A percentile compares a stretch with the other conserved stretches of the same genome.
phyloP scores from a whole-genome alignment of 495 filamentous ascomycete species.

The Lentithecium fluviatile region DNA sequence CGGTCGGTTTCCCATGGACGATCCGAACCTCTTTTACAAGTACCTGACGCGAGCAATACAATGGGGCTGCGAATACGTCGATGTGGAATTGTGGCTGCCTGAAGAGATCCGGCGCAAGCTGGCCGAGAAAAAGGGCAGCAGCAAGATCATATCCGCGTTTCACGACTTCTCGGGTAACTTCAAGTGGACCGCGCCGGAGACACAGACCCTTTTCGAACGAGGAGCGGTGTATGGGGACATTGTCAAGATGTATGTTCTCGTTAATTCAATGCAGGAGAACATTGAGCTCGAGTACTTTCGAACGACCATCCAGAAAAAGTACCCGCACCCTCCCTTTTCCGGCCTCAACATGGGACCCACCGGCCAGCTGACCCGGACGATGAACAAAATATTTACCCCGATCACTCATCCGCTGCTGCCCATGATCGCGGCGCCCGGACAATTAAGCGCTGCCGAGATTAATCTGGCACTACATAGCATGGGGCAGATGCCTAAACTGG shows the following conservation, averaged over 20 bases:
- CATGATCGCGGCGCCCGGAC: constrained; percentile 80
- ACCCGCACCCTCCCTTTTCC: constrained; percentile 68
- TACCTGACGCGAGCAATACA: constrained; percentile 77
- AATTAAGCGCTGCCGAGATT: constrained; percentile 79
- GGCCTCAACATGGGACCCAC: constrained; percentile 84
- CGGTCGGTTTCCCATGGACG: constrained; percentile 78
- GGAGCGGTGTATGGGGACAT: constrained; percentile 75
- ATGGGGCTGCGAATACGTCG: constrained; percentile 85
- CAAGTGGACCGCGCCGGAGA: constrained; percentile 73
- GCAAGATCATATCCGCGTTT: constrained; percentile 80
- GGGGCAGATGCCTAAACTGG: constrained; percentile 74
- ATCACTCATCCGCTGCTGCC: constrained; percentile 82
- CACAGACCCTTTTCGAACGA: constrained; percentile 65
- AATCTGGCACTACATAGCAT: constrained; percentile 74
- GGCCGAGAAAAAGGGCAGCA: constrained; percentile 68
- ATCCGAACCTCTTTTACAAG: constrained; percentile 68
- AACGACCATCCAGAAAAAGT: constrained; percentile 65
- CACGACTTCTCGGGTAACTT: constrained; percentile 82
- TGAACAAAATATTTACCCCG: constrained; percentile 81
- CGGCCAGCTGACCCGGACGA: constrained; percentile 74
- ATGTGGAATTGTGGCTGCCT: constrained; percentile 82
- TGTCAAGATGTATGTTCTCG: constrained; percentile 84
- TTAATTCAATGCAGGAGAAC: constrained; percentile 73
- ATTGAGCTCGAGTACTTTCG: constrained; percentile 87
- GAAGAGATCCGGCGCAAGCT: constrained; percentile 67